phyloP scores from a whole-genome alignment of 1,139 yeast species.

The Blastobotrys elegans region DNA sequence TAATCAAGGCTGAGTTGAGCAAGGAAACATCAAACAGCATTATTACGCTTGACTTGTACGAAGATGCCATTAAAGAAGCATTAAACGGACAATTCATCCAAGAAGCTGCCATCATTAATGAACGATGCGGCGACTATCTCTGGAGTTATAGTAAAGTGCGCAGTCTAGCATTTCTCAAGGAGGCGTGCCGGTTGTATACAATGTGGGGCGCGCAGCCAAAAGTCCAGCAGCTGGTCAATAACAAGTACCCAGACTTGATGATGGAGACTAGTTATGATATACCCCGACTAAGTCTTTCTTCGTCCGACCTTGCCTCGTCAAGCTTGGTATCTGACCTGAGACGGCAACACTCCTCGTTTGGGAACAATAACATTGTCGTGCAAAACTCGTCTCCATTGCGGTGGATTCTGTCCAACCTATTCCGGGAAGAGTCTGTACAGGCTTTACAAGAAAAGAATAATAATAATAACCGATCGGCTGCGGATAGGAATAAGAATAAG shows the following conservation, averaged over 20 bases:
- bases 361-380: slow-evolving; percentile 17
- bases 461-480: background rate
- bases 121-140: slow-evolving; percentile 47
- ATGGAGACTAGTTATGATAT: slow-evolving; percentile 18
- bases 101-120: slow-evolving; percentile 43
- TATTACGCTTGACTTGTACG: slow-evolving; percentile 43
- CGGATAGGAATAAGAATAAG: background rate
- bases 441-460: background rate
- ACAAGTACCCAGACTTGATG: slow-evolving; percentile 25
- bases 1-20: slow-evolving; percentile 37
- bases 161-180: slow-evolving; percentile 27
- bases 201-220: slow-evolving; percentile 35
- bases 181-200: slow-evolving; percentile 31
- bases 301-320: slow-evolving; percentile 14
- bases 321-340: slow-evolving; percentile 11
- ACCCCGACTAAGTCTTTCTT: slow-evolving; percentile 21
- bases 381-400: slow-evolving; percentile 28
- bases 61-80: slow-evolving; percentile 43
- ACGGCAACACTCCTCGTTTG: slow-evolving; percentile 20
- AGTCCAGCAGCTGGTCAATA: slow-evolving; percentile 22
- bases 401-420: slow-evolving; percentile 30
- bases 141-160: slow-evolving; percentile 31
- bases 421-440: slow-evolving; percentile 22
- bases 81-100: slow-evolving; percentile 33
- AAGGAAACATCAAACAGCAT: slow-evolving; percentile 33